Evolutionary conservation across 2,329 filamentous ascomycete species (phyloP), one percentile per base, ranked within the genome.

Genomic region (Hortaea sp.): DNA sequence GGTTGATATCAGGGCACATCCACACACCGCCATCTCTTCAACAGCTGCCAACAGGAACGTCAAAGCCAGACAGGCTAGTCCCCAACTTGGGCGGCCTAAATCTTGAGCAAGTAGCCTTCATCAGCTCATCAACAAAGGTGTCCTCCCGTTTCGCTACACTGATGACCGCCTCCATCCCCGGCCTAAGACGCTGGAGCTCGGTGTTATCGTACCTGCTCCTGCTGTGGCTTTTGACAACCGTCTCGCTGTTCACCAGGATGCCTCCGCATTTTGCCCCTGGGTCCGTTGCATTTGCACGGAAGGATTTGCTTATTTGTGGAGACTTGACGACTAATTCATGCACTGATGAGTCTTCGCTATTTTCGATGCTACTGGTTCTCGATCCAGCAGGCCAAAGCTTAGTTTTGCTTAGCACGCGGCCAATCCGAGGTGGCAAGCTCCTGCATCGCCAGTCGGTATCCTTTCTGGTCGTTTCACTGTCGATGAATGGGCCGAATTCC

Each of bases 61-160:
- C n/a, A n/a, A n/a, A n/a, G n/a, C n/a, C n/a, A n/a, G n/a, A n/a
- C n/a, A n/a, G n/a, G n/a, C n/a, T n/a, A n/a, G n/a, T n/a, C n/a
- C 47, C 42, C 5, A 50, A 39, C 43, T 44, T 50, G 4, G 47
- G 51, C 31, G 54, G 50, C 44, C 52, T 45, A 46, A 56, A 63
- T 20, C 50, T 50, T 30, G 56, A 47, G 28, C 53, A 48, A 12
- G 60, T 58, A 6, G 55, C 53, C 28, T 51, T 43, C 44, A 59
- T 55, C 7, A 66, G 54, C 48, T 57, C 53, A 42, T 72, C 69
- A 4, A 65, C 67, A 52, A 69, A 58, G 0, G 66, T 70, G 45
- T 59, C 59, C 48, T 68, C 63, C 48, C 71, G 69, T 45, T 59
- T 61, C 11, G 63, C 64, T n/a, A 53, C 56, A 29, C 50, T 44